Evolutionary conservation across 345 rosid species (phyloP).

Genomic region (Arabis hirsuta): DNA sequence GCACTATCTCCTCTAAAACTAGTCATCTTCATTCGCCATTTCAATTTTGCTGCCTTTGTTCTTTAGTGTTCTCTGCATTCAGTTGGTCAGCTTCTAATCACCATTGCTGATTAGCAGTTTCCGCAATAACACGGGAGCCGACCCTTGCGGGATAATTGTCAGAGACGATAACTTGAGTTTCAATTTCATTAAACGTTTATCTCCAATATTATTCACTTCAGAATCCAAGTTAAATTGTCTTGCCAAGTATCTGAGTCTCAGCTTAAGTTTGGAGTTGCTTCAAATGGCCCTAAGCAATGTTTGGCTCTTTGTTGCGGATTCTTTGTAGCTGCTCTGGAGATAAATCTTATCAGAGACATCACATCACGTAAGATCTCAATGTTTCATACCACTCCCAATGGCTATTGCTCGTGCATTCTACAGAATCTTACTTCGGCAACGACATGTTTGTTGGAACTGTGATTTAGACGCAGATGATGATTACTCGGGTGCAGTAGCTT

Average conservation of each 20-base stretch:
- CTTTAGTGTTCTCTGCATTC: not conserved
- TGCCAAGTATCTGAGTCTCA: conserved; percentile 74
- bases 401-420: conserved; percentile 53
- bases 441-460: conserved; percentile 51
- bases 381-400: conserved; percentile 51
- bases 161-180: not conserved
- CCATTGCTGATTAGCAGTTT: conserved; percentile 33
- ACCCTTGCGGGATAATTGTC: conserved; percentile 37
- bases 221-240: conserved; percentile 76
- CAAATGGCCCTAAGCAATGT: conserved; percentile 61
- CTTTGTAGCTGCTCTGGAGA: conserved; percentile 41
- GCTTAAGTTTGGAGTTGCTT: conserved; percentile 80
- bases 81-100: not conserved
- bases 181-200: not conserved
- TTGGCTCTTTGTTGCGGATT: conserved; percentile 44
- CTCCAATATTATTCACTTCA: conserved; percentile 32
- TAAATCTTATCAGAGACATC: conserved; percentile 40
- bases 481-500: conserved; percentile 46
- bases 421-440: conserved; percentile 49
- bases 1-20: not conserved
- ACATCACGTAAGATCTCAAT: conserved; percentile 11
- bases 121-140: conserved; percentile 20
- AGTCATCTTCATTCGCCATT: not conserved
- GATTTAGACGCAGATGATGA: conserved; percentile 36
- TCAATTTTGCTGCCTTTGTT: not conserved